Conservation (phyloP, 371 early-diverging fungal genomes). For the Mortierella sp. region DNA sequence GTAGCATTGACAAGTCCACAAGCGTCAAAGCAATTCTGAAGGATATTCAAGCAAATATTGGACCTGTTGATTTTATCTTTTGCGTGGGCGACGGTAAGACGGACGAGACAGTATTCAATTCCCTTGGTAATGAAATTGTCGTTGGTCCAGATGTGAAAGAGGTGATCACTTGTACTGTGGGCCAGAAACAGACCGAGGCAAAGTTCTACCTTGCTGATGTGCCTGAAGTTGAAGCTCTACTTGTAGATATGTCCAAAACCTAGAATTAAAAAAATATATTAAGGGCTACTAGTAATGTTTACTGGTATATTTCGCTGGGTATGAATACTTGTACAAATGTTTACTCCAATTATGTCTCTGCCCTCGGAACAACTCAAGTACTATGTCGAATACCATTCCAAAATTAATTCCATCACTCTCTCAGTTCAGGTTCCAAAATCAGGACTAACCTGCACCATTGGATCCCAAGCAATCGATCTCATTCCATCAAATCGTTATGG, state of each 20-base stretch:
- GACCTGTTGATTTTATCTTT: slow-evolving; percentile 77
- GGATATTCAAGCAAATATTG: slow-evolving; percentile 68
- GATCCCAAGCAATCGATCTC: slow-evolving; percentile 36
- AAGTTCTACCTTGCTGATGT: slow-evolving; percentile 84
- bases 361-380: slow-evolving; percentile 19
- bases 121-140: slow-evolving; percentile 69
- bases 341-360: slow-evolving; percentile 7
- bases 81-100: slow-evolving; percentile 95
- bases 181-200: slow-evolving; percentile 96
- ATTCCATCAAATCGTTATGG: slow-evolving; percentile 14
- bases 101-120: slow-evolving; percentile 89
- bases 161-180: slow-evolving; percentile 91
- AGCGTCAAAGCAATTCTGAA: slow-evolving; percentile 90
- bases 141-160: slow-evolving; percentile 61
- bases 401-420: slow-evolving; percentile 53
- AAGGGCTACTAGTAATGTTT: background rate
- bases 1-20: slow-evolving; percentile 90
- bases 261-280: background rate
- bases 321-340: no score
- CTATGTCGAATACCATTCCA: slow-evolving; percentile 52
- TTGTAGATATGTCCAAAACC: slow-evolving; percentile 62
- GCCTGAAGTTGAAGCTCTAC: slow-evolving; percentile 70
- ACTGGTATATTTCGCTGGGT: background rate
- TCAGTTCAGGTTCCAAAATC: slow-evolving; percentile 30
- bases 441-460: slow-evolving; percentile 43